phyloP scores from a whole-genome alignment of 371 early-diverging fungal genomes.

The Mortierella sp. region DNA sequence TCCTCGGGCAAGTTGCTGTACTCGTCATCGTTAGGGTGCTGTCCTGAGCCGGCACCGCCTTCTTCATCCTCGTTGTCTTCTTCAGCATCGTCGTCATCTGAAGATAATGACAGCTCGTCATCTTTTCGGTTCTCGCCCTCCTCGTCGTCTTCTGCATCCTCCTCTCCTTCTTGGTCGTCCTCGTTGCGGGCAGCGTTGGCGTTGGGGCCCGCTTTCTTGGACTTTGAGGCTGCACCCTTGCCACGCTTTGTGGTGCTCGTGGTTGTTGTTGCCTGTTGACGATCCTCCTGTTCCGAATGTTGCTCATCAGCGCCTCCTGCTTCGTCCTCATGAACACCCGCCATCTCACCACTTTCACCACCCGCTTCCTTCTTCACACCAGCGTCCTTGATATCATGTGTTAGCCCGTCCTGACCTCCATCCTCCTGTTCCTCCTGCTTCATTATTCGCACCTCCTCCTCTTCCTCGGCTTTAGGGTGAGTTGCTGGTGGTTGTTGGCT shows the following conservation, averaged over 20 bases:
- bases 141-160: slow-evolving; percentile 9
- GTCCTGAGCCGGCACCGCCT: not conserved
- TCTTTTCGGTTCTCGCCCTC: not conserved
- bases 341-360: slow-evolving; percentile 5
- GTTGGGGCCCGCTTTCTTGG: not conserved
- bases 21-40: slow-evolving; percentile 32
- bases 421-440: not conserved
- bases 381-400: not conserved
- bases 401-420: not conserved
- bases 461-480: not conserved
- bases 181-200: not conserved
- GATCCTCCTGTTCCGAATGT: not conserved
- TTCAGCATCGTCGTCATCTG: slow-evolving; percentile 32
- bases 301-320: slow-evolving; percentile 4
- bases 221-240: not conserved
- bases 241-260: not conserved
- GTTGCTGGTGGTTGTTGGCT: not conserved
- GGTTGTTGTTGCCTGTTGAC: not conserved
- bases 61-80: slow-evolving; percentile 45
- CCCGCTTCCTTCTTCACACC: not conserved
- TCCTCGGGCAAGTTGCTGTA: slow-evolving; percentile 51
- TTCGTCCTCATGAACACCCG: not conserved
- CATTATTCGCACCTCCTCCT: not conserved
- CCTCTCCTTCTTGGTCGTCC: slow-evolving; percentile 12
- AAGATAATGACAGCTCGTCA: slow-evolving; percentile 29